phyloP scores from a whole-genome alignment of 2,329 filamentous ascomycete genomes.

The Scedosporium apiospermum region DNA sequence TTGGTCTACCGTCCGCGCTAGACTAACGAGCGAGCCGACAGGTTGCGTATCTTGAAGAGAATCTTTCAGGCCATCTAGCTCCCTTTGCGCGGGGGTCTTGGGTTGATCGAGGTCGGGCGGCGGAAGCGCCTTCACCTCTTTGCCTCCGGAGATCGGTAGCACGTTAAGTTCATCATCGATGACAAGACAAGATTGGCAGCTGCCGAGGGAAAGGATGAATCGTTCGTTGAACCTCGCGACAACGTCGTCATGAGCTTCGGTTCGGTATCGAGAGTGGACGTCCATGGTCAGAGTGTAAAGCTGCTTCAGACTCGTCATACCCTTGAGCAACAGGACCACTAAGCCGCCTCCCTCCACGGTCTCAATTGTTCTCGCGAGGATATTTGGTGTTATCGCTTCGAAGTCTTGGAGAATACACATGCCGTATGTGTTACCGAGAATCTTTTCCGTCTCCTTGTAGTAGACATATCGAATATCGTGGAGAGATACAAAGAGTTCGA shows the following conservation, averaged over 20 bases:
- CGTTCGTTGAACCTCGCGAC: slow-evolving; percentile 95
- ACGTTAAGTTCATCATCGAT: slow-evolving; percentile 98
- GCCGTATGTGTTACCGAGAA: slow-evolving; percentile 93
- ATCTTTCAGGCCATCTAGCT: slow-evolving; percentile 82
- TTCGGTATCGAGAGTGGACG: slow-evolving; percentile 90
- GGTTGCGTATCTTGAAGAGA: slow-evolving; percentile 77
- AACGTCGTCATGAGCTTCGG: slow-evolving; percentile 91
- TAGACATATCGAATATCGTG: slow-evolving; percentile 98
- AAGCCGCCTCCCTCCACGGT: slow-evolving; percentile 94
- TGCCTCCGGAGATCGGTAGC: slow-evolving; percentile 89
- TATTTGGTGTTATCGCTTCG: slow-evolving; percentile 93
- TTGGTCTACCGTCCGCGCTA: slow-evolving; percentile 88
- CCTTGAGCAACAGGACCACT: slow-evolving; percentile 83
- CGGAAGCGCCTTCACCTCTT: slow-evolving; percentile 74
- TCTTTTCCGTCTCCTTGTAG: slow-evolving; percentile 99
- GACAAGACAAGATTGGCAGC: slow-evolving; percentile 87
- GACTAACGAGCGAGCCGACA: slow-evolving; percentile 70
- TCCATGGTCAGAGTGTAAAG: slow-evolving; percentile 97
- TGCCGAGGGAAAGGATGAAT: slow-evolving; percentile 90
- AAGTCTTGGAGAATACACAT: slow-evolving; percentile 99
- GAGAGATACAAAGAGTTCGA: slow-evolving; percentile 92
- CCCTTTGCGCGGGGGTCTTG: slow-evolving; percentile 61
- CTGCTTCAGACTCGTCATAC: slow-evolving; percentile 95
- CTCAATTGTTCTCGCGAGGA: slow-evolving; percentile 88
- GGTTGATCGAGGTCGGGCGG: slow-evolving; percentile 64